Evolutionary conservation across 352 stramenopile species (phyloP).

Genomic region (Phytophthora meadii): DNA sequence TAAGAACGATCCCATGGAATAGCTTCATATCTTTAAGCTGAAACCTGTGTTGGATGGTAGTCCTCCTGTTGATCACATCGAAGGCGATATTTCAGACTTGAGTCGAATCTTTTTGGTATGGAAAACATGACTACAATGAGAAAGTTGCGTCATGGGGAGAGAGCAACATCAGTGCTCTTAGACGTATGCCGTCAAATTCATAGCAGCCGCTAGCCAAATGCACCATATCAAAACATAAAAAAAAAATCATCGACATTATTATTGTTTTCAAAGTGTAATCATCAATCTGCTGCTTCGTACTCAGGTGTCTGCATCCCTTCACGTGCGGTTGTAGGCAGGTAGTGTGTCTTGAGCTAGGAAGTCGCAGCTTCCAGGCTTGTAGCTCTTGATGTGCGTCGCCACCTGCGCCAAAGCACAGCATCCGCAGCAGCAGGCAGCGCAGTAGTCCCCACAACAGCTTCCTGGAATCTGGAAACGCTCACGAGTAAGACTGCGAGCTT

Average conservation of each 20-base stretch:
- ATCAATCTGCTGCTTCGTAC: background rate
- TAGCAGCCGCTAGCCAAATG: no score
- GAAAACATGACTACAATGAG: no score
- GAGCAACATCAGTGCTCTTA: no score
- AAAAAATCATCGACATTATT: background rate
- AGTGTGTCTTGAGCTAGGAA: slow-evolving; percentile 40
- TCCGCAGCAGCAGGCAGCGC: slow-evolving; percentile 27
- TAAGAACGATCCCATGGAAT: no score
- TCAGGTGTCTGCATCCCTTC: background rate
- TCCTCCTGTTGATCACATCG: no score
- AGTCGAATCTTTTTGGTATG: no score
- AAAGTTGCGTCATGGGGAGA: no score
- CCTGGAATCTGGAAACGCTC: slow-evolving; percentile 28
- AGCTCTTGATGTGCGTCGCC: slow-evolving; percentile 58
- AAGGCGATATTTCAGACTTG: no score
- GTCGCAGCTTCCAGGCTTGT: slow-evolving; percentile 46
- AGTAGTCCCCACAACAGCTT: slow-evolving; percentile 23
- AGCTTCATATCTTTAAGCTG: no score
- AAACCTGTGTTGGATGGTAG: no score
- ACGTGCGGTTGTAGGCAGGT: slow-evolving; percentile 16
- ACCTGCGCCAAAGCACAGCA: slow-evolving; percentile 49
- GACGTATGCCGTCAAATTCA: no score
- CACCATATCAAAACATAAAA: background rate
- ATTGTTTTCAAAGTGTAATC: background rate
- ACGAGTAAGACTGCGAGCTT: background rate